Base-by-base conservation (phyloP, 768 basidiomycete species). In the Coprinopsis marcescibilis region DNA sequence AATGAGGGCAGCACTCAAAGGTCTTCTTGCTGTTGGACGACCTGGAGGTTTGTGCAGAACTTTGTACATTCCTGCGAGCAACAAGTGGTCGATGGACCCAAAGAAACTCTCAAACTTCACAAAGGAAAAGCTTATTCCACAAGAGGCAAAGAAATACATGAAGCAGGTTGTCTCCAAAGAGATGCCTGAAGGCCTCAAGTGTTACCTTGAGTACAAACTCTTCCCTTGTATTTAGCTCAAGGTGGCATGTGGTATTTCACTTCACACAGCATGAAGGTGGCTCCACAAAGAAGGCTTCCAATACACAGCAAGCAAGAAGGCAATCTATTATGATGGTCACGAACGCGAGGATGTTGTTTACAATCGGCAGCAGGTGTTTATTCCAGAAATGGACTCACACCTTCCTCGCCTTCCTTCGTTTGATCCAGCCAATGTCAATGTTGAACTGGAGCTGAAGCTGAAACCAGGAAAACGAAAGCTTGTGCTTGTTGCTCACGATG, bases 241-340 rank as follows among this genome's bases (percentile, higher is more conserved):
- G 44, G 52, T 53, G 11, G 52, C 39, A 12, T 47, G 51, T 20
- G 63, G 66, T 1, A 38, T 68, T 2, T 61, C 59, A 4, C 25
- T 67, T 15, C n/a, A 23, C n/a, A 67, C 64, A 2, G 62, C 64
- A n/a, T 51, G 60, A 26, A 48, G 48, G 2, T 57, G 48, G 48
- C 51, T 69, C 23, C 52, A 41, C 2, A 44, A 35, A 17, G 48
- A 59, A 40, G 53, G 53, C 2, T 67, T 61, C 35, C 17, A 36
- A 4, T 64, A 52, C 32, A 54, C 43, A 8, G 48, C 46, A 20
- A 52, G 62, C 48, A 61, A 65, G 46, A 68, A 69, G 43, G 62
- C 46, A 1, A 45, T 65, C 2, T 67, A 65, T 62, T 66, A 55
- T 51, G 67, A 71, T 64, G 67, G 68, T 19, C 63, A 58, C 34